These are phyloP conservation scores for Clavispora carvajalis DNA, from an alignment of 805 yeast genomes.

Conservation along the genomic window DNA sequence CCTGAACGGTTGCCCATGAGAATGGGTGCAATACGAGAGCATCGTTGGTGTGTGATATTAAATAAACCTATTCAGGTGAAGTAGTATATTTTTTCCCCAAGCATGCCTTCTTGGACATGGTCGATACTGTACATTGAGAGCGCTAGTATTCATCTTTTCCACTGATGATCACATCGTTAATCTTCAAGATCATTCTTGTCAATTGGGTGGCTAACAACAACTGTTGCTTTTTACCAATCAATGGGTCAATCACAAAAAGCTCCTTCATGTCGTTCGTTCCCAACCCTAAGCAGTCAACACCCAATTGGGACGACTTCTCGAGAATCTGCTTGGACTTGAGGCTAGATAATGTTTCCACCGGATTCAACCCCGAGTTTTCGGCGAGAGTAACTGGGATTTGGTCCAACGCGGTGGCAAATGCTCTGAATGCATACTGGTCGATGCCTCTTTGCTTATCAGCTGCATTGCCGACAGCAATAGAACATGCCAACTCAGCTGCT, in stretches of 20 bases:
- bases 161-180: constrained; percentile 90
- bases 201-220: constrained; percentile 92
- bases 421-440: constrained; percentile 96
- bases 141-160: constrained; percentile 68
- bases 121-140: constrained; percentile 2
- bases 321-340: constrained; percentile 81
- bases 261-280: constrained; percentile 92
- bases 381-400: constrained; percentile 91
- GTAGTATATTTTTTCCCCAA: constrained; percentile 2
- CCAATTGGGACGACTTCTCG: constrained; percentile 65
- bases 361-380: constrained; percentile 92
- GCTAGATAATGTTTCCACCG: constrained; percentile 82
- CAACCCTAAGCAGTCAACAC: constrained; percentile 90
- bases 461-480: constrained; percentile 82
- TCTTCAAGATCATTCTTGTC: constrained; percentile 95
- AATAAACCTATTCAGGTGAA: background rate
- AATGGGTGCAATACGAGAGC: background rate
- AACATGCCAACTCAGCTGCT: constrained; percentile 93
- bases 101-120: background rate
- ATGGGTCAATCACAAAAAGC: constrained; percentile 91
- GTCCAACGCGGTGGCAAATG: constrained; percentile 88
- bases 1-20: too few relatives aligned
- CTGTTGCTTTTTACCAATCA: constrained; percentile 96
- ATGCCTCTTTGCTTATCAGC: constrained; percentile 93
- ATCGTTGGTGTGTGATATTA: background rate